Evolutionary conservation across 257 asterid species (phyloP).

Genomic region (Rhazya stricta): DNA sequence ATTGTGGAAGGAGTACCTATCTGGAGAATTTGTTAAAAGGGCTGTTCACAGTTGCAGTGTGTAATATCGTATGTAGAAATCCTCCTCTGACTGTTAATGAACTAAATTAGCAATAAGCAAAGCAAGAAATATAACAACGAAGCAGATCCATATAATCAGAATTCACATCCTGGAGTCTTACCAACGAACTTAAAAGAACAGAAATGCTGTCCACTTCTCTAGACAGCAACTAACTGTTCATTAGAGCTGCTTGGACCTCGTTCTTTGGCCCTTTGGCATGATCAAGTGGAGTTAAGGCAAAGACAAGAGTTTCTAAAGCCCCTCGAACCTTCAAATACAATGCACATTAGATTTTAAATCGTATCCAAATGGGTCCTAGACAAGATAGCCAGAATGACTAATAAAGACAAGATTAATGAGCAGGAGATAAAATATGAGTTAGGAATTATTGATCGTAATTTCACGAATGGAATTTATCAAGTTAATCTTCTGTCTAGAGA

Average conservation of each 20-base stretch:
- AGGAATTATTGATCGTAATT: neutral
- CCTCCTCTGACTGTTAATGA: conserved; percentile 80
- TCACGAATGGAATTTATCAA: neutral
- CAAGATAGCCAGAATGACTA: neutral
- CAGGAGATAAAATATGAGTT: neutral
- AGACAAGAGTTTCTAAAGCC: conserved; percentile 72
- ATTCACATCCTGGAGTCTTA: conserved; percentile 31
- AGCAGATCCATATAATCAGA: conserved; percentile 15
- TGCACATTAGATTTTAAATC: conserved; percentile 17
- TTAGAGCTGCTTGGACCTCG: conserved; percentile 80
- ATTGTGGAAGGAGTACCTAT: conserved; percentile 41
- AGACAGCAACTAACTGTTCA: conserved; percentile 85
- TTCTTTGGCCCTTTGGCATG: conserved; percentile 52
- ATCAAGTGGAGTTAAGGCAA: conserved; percentile 72
- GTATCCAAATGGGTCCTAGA: conserved; percentile 8
- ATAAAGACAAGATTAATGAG: neutral
- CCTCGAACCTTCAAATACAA: conserved; percentile 69
- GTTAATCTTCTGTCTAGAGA: neutral
- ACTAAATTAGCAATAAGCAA: conserved; percentile 28
- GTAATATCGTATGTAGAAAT: conserved; percentile 86
- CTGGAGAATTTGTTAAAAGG: conserved; percentile 81
- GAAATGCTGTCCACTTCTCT: conserved; percentile 83
- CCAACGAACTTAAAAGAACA: conserved; percentile 88
- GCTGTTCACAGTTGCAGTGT: conserved; percentile 84
- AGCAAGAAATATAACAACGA: conserved; percentile 8